Evolutionary conservation across 176 grass and related monocot species (phyloP), one percentile per base, ranked within the genome.

Genomic region (Hyparrhenia diplandra): DNA sequence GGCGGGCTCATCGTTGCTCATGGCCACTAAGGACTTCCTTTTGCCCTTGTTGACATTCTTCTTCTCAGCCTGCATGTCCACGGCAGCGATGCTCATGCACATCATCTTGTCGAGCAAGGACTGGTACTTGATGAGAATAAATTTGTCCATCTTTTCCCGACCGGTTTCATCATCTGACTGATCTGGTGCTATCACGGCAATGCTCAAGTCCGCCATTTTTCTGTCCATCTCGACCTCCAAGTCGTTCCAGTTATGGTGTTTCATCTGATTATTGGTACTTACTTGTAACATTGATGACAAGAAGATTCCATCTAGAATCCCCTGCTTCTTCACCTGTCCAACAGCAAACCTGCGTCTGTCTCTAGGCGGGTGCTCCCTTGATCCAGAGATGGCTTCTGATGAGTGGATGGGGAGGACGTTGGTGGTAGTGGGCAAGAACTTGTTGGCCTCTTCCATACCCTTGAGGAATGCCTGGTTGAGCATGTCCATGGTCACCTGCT

Each of bases 371-470:
- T n/a, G n/a, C n/a, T n/a, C n/a, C n/a, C n/a, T 11, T 2, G 39
- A 41, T 10, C 39, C 39, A 41, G 39, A 10, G 39, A 41, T 40
- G 39, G 4, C 5, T n/a, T n/a, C n/a, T n/a, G n/a, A n/a, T 14
- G 21, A 3, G 2, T 57, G 54, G 21, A 24, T 8, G 21, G 3
- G 20, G 8, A 82, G 75, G 31, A 0, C 66, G 61, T 51, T 62
- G 65, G 34, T 76, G 20, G 36, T 37, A 8, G 82, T 73, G 20
- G 89, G 89, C 74, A 91, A 29, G 67, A 91, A 91, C 59, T 79
- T 88, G 12, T 17, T 74, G 58, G 82, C 89, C 41, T 91, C 89
- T 49, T 88, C 76, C 76, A 85, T 76, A 20, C 89, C 85, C 71
- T 82, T 80, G 32, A 67, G 69, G 14, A 84, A 83, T 10, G 89